Percentiles rank a stretch among this genome's conserved stretches.
Evolutionary conservation across 768 basidiomycete genomes (phyloP).

Genomic region (Dioszegia crocea): DNA sequence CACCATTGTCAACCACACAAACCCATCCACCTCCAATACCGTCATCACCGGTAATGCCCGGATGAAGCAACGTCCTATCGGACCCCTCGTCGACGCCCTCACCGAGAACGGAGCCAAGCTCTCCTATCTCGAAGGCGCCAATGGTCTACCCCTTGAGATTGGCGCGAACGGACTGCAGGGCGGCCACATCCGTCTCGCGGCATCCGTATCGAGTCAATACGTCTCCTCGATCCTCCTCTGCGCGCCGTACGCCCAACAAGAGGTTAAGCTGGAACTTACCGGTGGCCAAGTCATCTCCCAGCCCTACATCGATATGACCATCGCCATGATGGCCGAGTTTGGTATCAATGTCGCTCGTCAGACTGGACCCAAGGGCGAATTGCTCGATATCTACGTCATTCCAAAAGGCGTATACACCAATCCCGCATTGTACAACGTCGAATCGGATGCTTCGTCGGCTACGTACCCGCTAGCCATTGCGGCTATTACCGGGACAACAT

Average conservation of each 20-base stretch:
- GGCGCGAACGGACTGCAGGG: conserved; percentile 68
- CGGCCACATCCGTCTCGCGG: conserved; percentile 76
- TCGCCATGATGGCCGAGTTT: conserved; percentile 94
- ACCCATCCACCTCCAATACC: conserved; percentile 53
- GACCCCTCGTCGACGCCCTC: conserved; percentile 87
- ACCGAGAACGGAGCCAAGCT: conserved; percentile 72
- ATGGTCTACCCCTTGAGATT: conserved; percentile 80
- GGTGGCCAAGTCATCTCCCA: conserved; percentile 97
- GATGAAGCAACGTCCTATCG: conserved; percentile 98
- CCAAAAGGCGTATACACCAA: conserved; percentile 71
- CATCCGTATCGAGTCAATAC: conserved; percentile 95
- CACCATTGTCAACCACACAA: conserved; percentile 63
- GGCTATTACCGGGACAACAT: conserved; percentile 92
- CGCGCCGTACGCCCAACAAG: conserved; percentile 81
- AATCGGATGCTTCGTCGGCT: conserved; percentile 85
- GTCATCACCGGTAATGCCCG: conserved; percentile 94
- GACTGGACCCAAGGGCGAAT: conserved; percentile 60
- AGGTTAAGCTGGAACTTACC: conserved; percentile 81
- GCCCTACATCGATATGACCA: conserved; percentile 99
- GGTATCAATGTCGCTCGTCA: conserved; percentile 72
- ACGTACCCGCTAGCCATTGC: conserved; percentile 97
- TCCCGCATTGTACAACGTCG: conserved; percentile 78
- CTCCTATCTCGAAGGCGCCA: conserved; percentile 69
- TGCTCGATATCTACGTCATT: conserved; percentile 78
- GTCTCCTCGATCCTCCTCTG: conserved; percentile 95